phyloP scores from a whole-genome alignment of 2,329 filamentous ascomycete genomes.

The Hortaea sp. region DNA sequence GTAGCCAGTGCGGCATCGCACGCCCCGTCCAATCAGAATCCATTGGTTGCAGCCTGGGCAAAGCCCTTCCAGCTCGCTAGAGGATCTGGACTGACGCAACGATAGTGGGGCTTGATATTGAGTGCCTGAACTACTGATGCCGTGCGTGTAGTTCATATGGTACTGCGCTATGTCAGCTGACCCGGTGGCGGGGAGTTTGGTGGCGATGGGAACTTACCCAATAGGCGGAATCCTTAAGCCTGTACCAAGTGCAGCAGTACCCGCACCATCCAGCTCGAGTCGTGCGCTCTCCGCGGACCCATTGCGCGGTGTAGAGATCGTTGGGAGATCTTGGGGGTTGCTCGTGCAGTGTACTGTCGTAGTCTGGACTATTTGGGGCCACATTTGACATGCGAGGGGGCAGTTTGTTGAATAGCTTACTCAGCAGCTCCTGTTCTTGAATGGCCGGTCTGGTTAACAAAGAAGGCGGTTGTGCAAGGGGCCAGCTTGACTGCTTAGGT shows the following conservation, averaged over 20 bases:
- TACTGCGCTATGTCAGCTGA: conserved; percentile 1
- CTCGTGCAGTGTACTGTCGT: not conserved
- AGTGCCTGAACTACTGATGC: conserved; percentile 69
- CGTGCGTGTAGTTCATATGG: conserved; percentile 56
- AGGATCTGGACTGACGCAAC: conserved; percentile 69
- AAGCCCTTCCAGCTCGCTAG: conserved; percentile 71
- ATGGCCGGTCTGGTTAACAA: not conserved
- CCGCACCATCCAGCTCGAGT: conserved; percentile 86
- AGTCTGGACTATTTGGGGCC: not conserved
- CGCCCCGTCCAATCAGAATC: conserved; percentile 72
- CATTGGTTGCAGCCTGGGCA: conserved; percentile 71
- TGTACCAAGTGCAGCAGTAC: conserved; percentile 81
- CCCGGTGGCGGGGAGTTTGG: not conserved
- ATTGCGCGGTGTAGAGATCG: conserved; percentile 72
- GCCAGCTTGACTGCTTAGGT: not conserved
- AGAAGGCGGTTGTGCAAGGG: not conserved
- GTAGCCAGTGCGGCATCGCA: conserved; percentile 90
- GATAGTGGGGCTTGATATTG: conserved; percentile 70
- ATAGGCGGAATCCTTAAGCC: conserved; percentile 81
- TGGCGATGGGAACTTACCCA: conserved; percentile 40
- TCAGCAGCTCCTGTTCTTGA: not conserved
- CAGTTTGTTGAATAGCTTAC: not conserved
- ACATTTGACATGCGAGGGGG: not conserved
- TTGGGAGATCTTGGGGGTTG: conserved; percentile 54
- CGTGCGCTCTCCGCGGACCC: conserved; percentile 77